Evolutionary conservation across 176 grass and related monocot genomes (phyloP), one percentile per base, ranked within the genome.

Genomic region (Thinopyrum elongatum): DNA sequence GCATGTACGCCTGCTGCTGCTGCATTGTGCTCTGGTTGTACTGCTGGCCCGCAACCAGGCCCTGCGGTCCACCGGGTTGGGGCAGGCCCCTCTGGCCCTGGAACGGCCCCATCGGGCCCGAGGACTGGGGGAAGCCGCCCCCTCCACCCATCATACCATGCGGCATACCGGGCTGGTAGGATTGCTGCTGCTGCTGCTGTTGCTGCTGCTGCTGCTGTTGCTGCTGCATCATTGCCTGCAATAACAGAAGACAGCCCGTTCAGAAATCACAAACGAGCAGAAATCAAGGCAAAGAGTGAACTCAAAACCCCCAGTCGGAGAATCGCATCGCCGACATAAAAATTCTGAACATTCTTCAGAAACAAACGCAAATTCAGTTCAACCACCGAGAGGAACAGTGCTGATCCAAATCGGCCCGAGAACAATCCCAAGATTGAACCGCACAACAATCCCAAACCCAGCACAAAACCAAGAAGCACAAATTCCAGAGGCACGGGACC

Each of bases 1-100:
- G 94, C 76, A 97, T 70, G 80, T 93, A 99, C 8, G 92, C 86
- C 85, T 97, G 92, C 11, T 95, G 90, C 84, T 96, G 92, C 11
- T 95, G 90, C 42, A 96, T 90, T 33, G 94, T 69, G 65, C 76
- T 89, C 66, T 84, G 94, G 39, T 3, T 78, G 16, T 94, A 89
- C 63, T 85, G 13, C 62, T 91, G 88, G 27, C 64, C 74, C 47
- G 58, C 86, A 42, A 65, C 79, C 53, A 89, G 29, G 80, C 85
- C 85, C 63, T 88, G 93, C 6, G 57, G 55, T 30, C 74, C 88
- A 29, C 88, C 75, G 3, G 87, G 59, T 10, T 88, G 73, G 6
- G 49, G 72, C 59, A 87, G 41, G 64, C 71, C 91, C 84, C 87
- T 95, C 72, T 86, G 88, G 5, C 71, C 80, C 81, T 91, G 94